phyloP scores from a whole-genome alignment of 2,329 filamentous ascomycete species.

The Colletotrichum agaves region DNA sequence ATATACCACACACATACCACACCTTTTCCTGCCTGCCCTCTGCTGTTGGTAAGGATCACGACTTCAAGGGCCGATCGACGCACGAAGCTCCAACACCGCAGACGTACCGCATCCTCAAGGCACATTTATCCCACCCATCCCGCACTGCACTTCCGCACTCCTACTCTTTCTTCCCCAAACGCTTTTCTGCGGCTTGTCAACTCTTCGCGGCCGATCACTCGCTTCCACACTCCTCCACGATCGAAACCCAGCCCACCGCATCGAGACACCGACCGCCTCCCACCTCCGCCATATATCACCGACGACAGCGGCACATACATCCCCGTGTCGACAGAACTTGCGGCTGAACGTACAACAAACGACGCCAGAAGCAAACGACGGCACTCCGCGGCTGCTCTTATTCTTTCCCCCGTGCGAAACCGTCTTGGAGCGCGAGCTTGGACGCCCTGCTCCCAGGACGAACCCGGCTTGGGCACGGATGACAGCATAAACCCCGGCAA shows the following conservation, averaged over 20 bases:
- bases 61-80: background rate
- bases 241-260: constrained; percentile 26
- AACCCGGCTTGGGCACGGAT: constrained; percentile 35
- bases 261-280: constrained; percentile 11
- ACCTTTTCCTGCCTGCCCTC: background rate
- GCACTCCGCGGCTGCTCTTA: constrained; percentile 13
- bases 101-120: background rate
- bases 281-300: constrained; percentile 22
- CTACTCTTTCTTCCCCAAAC: background rate
- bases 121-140: background rate
- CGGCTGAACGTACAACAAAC: background rate
- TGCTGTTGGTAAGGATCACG: constrained; percentile 1
- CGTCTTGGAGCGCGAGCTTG: constrained; percentile 23
- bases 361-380: background rate
- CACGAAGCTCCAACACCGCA: constrained; percentile 11
- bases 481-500: constrained; percentile 34
- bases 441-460: constrained; percentile 24
- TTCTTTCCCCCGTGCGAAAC: constrained; percentile 26
- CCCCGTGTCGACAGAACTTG: background rate
- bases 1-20: constrained; percentile 9
- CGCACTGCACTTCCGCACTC: background rate
- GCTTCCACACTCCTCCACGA: constrained; percentile 11
- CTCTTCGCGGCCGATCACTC: constrained; percentile 8
- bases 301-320: constrained; percentile 5
- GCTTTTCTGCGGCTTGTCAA: constrained; percentile 4